Base-by-base conservation (phyloP, 225 moss, liverwort and hornwort genomes). In the Anthoceros angustus region DNA sequence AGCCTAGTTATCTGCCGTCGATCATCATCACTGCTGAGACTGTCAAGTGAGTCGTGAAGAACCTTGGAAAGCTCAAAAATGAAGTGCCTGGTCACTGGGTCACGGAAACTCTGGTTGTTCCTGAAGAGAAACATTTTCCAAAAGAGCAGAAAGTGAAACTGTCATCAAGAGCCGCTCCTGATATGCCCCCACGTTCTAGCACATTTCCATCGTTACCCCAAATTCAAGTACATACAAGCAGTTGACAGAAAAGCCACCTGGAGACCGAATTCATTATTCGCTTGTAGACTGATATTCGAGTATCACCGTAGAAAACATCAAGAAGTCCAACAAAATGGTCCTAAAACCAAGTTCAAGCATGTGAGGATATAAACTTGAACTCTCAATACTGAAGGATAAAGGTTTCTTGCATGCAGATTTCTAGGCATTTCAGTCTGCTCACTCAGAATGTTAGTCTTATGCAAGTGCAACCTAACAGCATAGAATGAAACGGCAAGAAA, bases 11-110 rank as follows among this genome's bases (percentile, higher is more conserved):
- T 92, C 75, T 92, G 98, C 74, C 98, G 92, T 48, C 98, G 92
- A 75, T 98, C 89, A 63, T 98, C 98, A 70, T 98, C 98, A 74
- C 98, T 98, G 75, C 98, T 98, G 67, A 98, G 74, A 76, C 98
- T 98, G 75, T 98, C 98, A 40, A 92, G 84, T 12, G 98, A 98
- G 66, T 92, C 98, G 75, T 98, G 89, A 46, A 98, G 72, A 77
- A 89, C 80, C 64, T 87, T 89, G 68, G 92, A 82, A 71, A 85
- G 85, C 72, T 98, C 98, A 76, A 98, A 98, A 42, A 89, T 77
- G 69, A 92, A 89, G 80, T 98, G 98, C 46, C 86, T 78, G 43
- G 92, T 87, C 38, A 98, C 86, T 66, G 98, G 89, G 72, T 98
- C 92, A 42, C 67, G 81, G 20, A 98, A 72, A 63, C 76, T 84